phyloP scores from a whole-genome alignment of 2,329 filamentous ascomycete genomes.

The Huntiella abstrusa region DNA sequence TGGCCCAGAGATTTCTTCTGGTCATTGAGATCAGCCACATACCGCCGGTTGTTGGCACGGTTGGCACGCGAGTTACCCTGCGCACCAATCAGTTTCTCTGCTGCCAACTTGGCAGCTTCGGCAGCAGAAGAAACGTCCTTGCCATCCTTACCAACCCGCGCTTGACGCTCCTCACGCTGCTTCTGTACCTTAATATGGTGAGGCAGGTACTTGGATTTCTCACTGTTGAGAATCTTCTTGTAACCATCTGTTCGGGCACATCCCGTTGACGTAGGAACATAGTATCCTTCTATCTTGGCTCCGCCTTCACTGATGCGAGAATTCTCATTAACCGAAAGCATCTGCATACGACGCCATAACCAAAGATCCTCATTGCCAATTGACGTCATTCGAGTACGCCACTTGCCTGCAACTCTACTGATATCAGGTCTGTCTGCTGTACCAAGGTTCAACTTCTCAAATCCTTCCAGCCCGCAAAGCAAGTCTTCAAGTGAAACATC shows the following conservation, averaged over 20 bases:
- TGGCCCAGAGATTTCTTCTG: slow-evolving; percentile 72
- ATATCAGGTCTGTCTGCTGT: slow-evolving; percentile 30
- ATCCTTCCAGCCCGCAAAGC: slow-evolving; percentile 19
- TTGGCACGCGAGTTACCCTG: slow-evolving; percentile 86
- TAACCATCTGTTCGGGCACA: slow-evolving; percentile 81
- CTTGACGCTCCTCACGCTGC: slow-evolving; percentile 77
- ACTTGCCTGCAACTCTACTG: slow-evolving; percentile 27
- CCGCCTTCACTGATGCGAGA: slow-evolving; percentile 1
- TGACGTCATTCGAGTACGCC: slow-evolving; percentile 21
- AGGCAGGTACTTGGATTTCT: slow-evolving; percentile 95
- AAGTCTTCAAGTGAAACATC: slow-evolving; percentile 27
- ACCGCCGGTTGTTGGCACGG: slow-evolving; percentile 85
- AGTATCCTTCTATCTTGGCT: slow-evolving; percentile 40
- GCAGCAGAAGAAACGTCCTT: slow-evolving; percentile 46
- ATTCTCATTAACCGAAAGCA: slow-evolving; percentile 33
- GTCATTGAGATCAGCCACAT: slow-evolving; percentile 85
- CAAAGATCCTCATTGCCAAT: slow-evolving; percentile 32
- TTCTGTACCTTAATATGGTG: slow-evolving; percentile 94
- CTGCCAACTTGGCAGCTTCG: slow-evolving; percentile 52
- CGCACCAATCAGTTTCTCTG: slow-evolving; percentile 54
- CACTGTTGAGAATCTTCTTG: slow-evolving; percentile 88
- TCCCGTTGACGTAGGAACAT: slow-evolving; percentile 71
- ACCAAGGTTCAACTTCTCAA: slow-evolving; percentile 26
- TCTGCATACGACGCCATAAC: slow-evolving; percentile 37
- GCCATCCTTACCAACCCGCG: slow-evolving; percentile 45